Base-by-base conservation (phyloP, 2,329 filamentous ascomycete genomes). In the Eutypa lata region DNA sequence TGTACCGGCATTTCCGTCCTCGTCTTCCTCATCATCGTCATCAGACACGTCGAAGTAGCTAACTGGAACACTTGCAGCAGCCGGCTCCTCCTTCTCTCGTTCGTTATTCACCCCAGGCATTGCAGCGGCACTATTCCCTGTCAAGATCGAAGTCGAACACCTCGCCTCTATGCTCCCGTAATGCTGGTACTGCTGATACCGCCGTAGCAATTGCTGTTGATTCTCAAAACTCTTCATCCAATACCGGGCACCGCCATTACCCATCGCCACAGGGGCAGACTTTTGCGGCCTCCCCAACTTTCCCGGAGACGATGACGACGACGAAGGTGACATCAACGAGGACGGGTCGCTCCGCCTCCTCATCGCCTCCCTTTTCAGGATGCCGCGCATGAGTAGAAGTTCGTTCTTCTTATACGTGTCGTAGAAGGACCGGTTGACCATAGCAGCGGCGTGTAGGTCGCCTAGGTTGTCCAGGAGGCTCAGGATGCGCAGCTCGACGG, bases 361-460 rank as follows among this genome's bases (percentile, higher is more conserved):
- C 35, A 16, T 38, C n/a, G 35, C 35, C 35, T 38, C 35, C n/a
- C 51, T 52, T 46, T 56, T 62, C 33, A 68, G 53, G 26, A 71
- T 52, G 18, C 58, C 64, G 47, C 59, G 60, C 47, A 67, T 57
- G 11, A 79, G 60, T 11, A 56, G 58, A 2, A 72, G 64, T 57
- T 79, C 74, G 50, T 79, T 70, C 42, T 67, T 67, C 62, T 77
- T 74, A 51, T 76, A 80, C 2, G 73, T 72, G 7, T 67, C 65
- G 38, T 77, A 79, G 55, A 77, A 78, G 3, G 61, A 63, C 40
- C 68, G 70, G 53, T 70, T 76, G 21, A 72, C 65, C 66, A 74
- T 68, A 0, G 77, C 77, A 0, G 71, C 68, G 2, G 71, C 65
- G 45, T 72, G 70, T 10, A 80, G 61, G 55, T 80, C 76, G 2